Conservation (phyloP, 2,329 filamentous ascomycete species). For the Pseudogymnoascus sp. region DNA sequence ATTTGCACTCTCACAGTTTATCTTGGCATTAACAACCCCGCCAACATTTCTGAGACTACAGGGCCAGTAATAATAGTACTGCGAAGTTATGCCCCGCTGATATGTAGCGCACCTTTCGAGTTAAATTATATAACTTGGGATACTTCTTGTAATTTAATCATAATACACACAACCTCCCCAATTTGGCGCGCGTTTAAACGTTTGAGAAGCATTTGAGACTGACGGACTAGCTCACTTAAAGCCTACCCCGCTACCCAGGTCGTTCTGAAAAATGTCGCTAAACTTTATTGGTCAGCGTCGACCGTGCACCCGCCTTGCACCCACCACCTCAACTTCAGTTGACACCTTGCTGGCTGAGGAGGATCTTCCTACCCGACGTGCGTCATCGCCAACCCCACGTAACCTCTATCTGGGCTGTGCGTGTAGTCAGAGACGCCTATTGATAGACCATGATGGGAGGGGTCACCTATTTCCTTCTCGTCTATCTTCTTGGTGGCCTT, state of each 20-base stretch:
- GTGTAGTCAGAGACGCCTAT: background rate
- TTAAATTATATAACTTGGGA: background rate
- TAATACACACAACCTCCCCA: background rate
- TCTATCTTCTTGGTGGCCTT: conserved; percentile 8
- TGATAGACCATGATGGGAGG: conserved; percentile 8
- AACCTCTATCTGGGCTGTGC: conserved; percentile 3
- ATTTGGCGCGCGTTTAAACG: background rate
- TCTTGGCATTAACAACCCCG: background rate
- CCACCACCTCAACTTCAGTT: conserved; percentile 3
- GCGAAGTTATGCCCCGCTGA: background rate
- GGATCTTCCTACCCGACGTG: background rate
- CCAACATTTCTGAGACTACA: background rate
- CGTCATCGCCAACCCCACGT: conserved; percentile 4
- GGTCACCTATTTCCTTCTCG: conserved; percentile 6
- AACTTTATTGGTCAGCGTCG: conserved; percentile 1
- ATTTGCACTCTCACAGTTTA: background rate
- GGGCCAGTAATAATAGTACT: background rate
- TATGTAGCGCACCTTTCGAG: background rate
- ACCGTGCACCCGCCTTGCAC: background rate
- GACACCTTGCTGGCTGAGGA: conserved; percentile 6
- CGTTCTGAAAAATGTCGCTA: background rate
- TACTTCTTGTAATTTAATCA: background rate
- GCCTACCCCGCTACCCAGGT: background rate
- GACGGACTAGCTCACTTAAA: background rate
- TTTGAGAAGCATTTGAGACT: background rate